Conservation (phyloP, 345 rosid genomes). For the Arabidopsis arenosa region DNA sequence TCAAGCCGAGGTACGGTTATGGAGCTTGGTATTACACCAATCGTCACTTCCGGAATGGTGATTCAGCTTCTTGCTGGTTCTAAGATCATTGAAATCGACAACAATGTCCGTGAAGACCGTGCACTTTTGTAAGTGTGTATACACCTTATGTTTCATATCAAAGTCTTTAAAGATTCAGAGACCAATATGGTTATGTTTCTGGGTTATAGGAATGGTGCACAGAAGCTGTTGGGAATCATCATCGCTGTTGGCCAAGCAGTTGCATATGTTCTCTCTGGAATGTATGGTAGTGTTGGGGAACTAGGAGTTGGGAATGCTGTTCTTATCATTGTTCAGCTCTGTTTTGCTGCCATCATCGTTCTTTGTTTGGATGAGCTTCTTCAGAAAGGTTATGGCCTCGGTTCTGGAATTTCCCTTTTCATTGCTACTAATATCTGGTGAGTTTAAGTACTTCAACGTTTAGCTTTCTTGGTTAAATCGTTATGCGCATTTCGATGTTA, state of each 20-base stretch:
- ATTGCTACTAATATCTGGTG: constrained; percentile 12
- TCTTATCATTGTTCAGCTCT: constrained; percentile 1
- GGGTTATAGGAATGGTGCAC: background rate
- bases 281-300: constrained; percentile 12
- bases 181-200: background rate
- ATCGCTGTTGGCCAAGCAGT: background rate
- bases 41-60: constrained; percentile 7
- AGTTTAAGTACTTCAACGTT: background rate
- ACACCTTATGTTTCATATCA: background rate
- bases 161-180: background rate
- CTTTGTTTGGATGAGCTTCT: constrained; percentile 18
- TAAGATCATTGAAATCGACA: constrained; percentile 2
- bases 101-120: constrained; percentile 1
- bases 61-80: constrained; percentile 5
- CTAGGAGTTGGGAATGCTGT: constrained; percentile 4
- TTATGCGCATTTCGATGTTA: background rate
- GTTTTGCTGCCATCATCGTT: constrained; percentile 4
- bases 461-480: background rate
- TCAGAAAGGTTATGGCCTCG: constrained; percentile 1
- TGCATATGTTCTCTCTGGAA: constrained; percentile 1
- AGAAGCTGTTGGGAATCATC: constrained; percentile 9
- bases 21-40: constrained; percentile 5
- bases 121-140: background rate
- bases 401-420: constrained; percentile 5
- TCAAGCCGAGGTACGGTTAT: constrained; percentile 4